Conservation (phyloP, 2,329 filamentous ascomycete genomes). For the Trichoderma polysporum region DNA sequence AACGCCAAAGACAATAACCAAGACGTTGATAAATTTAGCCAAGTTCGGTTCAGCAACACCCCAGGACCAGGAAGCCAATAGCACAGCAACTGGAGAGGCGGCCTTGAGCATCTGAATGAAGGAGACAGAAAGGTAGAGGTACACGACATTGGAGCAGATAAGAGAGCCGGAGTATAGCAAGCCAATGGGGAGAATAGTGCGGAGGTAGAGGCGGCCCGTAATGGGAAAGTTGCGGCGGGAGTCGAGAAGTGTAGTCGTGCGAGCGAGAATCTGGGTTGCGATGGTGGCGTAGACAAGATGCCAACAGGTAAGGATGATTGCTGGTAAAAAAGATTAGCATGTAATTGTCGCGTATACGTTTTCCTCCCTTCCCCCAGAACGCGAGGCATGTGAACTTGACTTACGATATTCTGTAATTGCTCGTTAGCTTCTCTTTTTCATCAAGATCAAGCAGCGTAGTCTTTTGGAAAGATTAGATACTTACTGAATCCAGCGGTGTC, state of each 20-base stretch:
- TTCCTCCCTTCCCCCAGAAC: not conserved
- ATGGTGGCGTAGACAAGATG: conserved; percentile 65
- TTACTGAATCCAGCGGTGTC: conserved; percentile 72
- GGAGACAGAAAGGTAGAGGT: conserved; percentile 65
- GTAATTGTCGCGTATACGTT: not conserved
- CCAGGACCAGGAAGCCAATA: conserved; percentile 64
- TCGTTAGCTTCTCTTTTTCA: conserved; percentile 3
- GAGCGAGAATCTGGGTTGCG: conserved; percentile 65
- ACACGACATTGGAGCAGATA: conserved; percentile 66
- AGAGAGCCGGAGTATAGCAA: conserved; percentile 65
- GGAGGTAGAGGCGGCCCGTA: conserved; percentile 59
- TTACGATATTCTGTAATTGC: conserved; percentile 26
- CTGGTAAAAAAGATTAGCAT: conserved; percentile 29
- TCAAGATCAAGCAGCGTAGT: not conserved
- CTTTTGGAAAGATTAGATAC: conserved; percentile 33
- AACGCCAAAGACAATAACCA: conserved; percentile 54
- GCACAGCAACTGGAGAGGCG: conserved; percentile 64
- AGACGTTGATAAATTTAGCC: conserved; percentile 47
- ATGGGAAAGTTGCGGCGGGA: conserved; percentile 61
- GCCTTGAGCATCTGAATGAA: conserved; percentile 74
- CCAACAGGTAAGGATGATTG: conserved; percentile 65
- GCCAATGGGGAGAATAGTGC: conserved; percentile 65
- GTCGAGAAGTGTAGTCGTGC: conserved; percentile 63
- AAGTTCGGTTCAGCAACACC: conserved; percentile 49
- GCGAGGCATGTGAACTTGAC: conserved; percentile 3